phyloP scores from a whole-genome alignment of 441 rosid species.

The Geranium incanum region DNA sequence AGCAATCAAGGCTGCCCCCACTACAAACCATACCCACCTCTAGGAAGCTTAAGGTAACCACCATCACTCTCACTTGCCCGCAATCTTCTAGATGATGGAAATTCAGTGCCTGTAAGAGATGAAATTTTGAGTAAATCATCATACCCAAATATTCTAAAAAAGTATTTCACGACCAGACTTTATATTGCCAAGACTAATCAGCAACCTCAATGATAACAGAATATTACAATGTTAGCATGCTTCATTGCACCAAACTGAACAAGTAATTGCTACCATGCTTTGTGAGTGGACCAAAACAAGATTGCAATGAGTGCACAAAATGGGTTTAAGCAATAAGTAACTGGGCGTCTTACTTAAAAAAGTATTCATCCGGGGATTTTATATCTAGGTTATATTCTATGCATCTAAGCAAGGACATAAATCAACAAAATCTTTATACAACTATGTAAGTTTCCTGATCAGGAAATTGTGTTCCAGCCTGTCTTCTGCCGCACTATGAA shows the following conservation, averaged over 20 bases:
- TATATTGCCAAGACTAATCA: not conserved
- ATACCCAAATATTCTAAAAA: constrained; percentile 6
- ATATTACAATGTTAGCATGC: not conserved
- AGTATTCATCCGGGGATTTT: not conserved
- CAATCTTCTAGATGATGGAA: constrained; percentile 40
- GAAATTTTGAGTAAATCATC: constrained; percentile 13
- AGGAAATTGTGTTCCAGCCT: not conserved
- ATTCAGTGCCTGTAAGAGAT: constrained; percentile 32
- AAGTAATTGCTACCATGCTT: not conserved
- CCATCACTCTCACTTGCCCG: constrained; percentile 32
- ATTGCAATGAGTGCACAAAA: not conserved
- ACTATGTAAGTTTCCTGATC: not conserved
- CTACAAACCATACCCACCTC: constrained; percentile 41
- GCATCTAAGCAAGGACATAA: not conserved
- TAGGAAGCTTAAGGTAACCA: constrained; percentile 36
- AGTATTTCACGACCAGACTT: not conserved
- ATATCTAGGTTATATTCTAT: not conserved
- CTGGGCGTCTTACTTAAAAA: not conserved
- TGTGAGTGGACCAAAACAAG: not conserved
- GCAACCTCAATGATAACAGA: not conserved
- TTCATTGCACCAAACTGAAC: not conserved
- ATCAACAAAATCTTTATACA: no score
- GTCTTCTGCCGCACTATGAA: not conserved
- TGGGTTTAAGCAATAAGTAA: not conserved
- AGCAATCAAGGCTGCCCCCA: not conserved